Conservation (phyloP, 441 rosid genomes). For the Erodium texanum region DNA sequence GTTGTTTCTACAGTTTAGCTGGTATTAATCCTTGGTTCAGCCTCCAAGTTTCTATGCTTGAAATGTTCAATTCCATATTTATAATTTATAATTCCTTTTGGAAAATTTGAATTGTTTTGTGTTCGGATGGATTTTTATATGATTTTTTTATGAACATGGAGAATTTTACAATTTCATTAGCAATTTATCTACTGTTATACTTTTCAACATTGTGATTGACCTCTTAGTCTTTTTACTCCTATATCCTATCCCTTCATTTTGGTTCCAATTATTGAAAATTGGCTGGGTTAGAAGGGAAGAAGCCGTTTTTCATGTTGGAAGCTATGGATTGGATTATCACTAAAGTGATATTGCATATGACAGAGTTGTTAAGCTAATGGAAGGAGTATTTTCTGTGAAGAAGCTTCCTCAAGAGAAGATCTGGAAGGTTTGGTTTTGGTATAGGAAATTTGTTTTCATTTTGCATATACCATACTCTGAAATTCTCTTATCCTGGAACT, state of each 20-base stretch:
- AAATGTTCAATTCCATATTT: not conserved
- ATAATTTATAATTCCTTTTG: not conserved
- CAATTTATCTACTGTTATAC: no score
- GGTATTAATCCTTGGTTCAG: not conserved
- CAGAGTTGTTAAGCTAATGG: constrained; percentile 74
- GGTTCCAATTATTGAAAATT: not conserved
- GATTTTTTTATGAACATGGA: no score
- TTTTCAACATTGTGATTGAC: not conserved
- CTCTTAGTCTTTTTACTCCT: no score
- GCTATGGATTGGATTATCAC: not conserved
- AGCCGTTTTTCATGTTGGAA: not conserved
- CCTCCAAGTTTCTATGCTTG: constrained; percentile 1
- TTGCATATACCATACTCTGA: not conserved
- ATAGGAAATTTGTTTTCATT: not conserved
- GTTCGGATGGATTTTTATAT: no score
- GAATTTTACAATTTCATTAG: no score
- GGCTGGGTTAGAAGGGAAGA: not conserved
- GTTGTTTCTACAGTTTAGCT: constrained; percentile 12
- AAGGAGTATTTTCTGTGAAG: constrained; percentile 82
- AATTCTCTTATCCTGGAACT: constrained; percentile 12
- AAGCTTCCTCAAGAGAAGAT: constrained; percentile 71
- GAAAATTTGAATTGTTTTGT: not conserved
- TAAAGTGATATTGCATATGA: constrained; percentile 13
- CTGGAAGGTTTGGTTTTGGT: constrained; percentile 62
- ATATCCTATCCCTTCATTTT: not conserved